These are phyloP conservation scores for Morella rubra DNA, from an alignment of 306 rosid genomes.

Conservation along the genomic window DNA sequence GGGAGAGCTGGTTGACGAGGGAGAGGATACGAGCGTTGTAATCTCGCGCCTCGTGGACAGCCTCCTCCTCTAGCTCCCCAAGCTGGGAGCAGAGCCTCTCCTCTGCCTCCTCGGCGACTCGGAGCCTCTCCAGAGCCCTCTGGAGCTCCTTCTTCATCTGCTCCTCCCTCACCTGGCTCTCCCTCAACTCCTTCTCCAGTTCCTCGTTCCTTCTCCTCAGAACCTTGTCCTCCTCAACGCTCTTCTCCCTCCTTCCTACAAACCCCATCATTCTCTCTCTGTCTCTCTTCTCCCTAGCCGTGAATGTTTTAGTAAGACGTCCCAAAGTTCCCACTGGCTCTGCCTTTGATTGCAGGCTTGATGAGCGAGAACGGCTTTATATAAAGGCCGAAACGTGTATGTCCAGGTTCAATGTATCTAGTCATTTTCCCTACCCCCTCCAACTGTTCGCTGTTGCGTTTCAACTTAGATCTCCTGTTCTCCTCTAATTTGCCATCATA, in stretches of 20 bases:
- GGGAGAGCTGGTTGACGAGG: slow-evolving; percentile 68
- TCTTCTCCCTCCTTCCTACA: not conserved
- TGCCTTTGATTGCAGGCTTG: not conserved
- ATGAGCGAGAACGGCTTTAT: not conserved
- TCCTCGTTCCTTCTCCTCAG: slow-evolving; percentile 63
- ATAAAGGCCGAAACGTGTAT: not conserved
- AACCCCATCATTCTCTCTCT: not conserved
- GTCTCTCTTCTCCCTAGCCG: not conserved
- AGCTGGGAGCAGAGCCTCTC: slow-evolving; percentile 93
- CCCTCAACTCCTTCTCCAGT: slow-evolving; percentile 67
- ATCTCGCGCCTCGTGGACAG: slow-evolving; percentile 67
- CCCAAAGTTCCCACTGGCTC: not conserved
- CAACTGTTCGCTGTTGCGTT: not conserved
- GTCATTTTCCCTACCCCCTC: not conserved
- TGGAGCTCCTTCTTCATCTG: slow-evolving; percentile 54
- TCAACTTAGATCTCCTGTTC: no score
- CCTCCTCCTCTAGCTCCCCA: slow-evolving; percentile 85
- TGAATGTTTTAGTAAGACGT: not conserved
- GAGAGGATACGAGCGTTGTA: slow-evolving; percentile 53
- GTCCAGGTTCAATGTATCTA: slow-evolving; percentile 32
- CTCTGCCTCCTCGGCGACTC: slow-evolving; percentile 86
- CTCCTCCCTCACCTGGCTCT: slow-evolving; percentile 71
- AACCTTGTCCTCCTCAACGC: slow-evolving; percentile 15
- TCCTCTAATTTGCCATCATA: no score
- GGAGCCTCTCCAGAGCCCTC: slow-evolving; percentile 56